These are phyloP conservation scores for Rostrohypoxylon terebratum DNA, from an alignment of 495 filamentous ascomycete genomes.

Conservation along the genomic window DNA sequence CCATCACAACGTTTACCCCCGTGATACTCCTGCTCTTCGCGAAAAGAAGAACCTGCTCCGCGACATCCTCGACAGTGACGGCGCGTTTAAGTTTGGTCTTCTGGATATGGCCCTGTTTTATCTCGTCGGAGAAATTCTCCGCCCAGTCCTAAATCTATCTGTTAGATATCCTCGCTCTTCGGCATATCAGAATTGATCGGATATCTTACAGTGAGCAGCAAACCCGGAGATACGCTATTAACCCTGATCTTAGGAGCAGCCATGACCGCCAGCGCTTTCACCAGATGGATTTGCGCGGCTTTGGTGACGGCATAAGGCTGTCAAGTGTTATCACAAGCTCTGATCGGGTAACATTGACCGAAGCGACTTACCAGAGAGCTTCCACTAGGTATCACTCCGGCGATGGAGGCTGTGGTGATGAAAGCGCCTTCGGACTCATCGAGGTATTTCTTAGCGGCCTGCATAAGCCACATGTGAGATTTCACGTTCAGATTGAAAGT, in stretches of 20 bases:
- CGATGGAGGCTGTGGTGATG: constrained; percentile 64
- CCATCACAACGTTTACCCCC: constrained; percentile 58
- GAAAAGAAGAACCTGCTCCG: constrained; percentile 59
- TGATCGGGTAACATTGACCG: not conserved
- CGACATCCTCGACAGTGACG: constrained; percentile 65
- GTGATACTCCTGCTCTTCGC: constrained; percentile 57
- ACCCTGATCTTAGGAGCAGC: constrained; percentile 65
- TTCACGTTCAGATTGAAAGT: constrained; percentile 71
- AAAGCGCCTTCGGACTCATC: constrained; percentile 64
- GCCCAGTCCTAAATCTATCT: constrained; percentile 62
- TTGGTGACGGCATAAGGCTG: constrained; percentile 66
- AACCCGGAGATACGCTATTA: constrained; percentile 65
- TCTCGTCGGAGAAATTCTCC: constrained; percentile 59
- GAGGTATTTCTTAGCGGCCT: constrained; percentile 60
- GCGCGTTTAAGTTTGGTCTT: constrained; percentile 64
- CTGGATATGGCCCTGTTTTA: constrained; percentile 54
- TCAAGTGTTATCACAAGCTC: constrained; percentile 15
- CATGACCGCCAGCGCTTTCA: constrained; percentile 63
- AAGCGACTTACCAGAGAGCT: constrained; percentile 57
- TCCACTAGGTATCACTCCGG: constrained; percentile 64
- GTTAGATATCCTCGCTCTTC: constrained; percentile 19
- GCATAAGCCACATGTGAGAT: constrained; percentile 66
- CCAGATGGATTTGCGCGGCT: constrained; percentile 67
- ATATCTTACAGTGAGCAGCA: constrained; percentile 60
- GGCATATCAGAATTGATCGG: constrained; percentile 1